Evolutionary conservation across 2,329 filamentous ascomycete species (phyloP).

Genomic region (Colletotrichum godetiae): DNA sequence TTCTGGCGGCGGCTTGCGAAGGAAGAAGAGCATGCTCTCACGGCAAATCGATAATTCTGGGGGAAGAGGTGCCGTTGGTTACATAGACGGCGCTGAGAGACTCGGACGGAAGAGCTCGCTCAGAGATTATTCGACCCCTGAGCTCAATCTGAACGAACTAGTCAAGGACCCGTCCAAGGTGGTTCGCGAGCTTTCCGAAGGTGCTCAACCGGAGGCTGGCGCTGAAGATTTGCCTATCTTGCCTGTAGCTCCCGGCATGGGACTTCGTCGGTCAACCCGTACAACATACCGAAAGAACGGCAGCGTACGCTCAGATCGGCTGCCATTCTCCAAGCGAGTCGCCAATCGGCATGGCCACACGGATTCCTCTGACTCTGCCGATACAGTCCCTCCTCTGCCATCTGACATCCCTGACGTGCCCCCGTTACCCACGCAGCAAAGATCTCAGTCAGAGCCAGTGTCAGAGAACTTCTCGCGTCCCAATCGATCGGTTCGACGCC

Average conservation of each 20-base stretch:
- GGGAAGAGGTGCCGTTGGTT: conserved; percentile 68
- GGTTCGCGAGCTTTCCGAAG: conserved; percentile 75
- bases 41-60: conserved; percentile 84
- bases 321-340: conserved; percentile 79
- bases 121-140: conserved; percentile 61
- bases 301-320: conserved; percentile 82
- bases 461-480: conserved; percentile 74
- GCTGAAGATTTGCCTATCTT: conserved; percentile 87
- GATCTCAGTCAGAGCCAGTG: conserved; percentile 78
- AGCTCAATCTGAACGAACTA: conserved; percentile 82
- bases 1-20: conserved; percentile 71
- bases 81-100: conserved; percentile 85
- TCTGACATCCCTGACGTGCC: conserved; percentile 58
- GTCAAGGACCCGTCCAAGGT: conserved; percentile 82
- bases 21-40: conserved; percentile 97
- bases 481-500: conserved; percentile 57
- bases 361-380: conserved; percentile 49
- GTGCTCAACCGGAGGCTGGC: conserved; percentile 58
- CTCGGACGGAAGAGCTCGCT: conserved; percentile 79
- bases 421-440: conserved; percentile 59
- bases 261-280: conserved; percentile 87
- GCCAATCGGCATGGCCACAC: conserved; percentile 71
- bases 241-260: conserved; percentile 80
- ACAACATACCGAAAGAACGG: conserved; percentile 90
- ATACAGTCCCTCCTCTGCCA: conserved; percentile 44